Conservation (phyloP, 257 asterid species). For the Agastache rugosa region DNA sequence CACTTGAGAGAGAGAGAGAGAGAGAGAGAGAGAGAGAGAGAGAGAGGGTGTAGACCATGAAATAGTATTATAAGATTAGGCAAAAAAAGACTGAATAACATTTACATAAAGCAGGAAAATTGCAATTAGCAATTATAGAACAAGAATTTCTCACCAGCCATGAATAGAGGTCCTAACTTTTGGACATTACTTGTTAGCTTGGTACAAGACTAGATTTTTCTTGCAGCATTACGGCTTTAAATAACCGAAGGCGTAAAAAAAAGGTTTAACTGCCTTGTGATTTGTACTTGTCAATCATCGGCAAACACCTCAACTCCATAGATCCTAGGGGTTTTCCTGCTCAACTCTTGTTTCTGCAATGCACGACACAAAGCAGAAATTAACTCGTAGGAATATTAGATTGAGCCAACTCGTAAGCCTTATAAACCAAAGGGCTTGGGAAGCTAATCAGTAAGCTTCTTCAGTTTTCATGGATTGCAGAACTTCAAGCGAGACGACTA, state of each 20-base stretch:
- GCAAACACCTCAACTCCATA: conserved; percentile 24
- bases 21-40: not conserved
- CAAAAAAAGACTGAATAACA: not conserved
- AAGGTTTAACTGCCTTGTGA: conserved; percentile 7
- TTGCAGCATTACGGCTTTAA: conserved; percentile 12
- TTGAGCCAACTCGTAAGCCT: too few species aligned
- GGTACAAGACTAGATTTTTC: conserved; percentile 6
- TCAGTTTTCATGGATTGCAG: not conserved
- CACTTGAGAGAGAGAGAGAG: too few species aligned
- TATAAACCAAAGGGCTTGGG: too few species aligned
- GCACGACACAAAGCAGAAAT: not conserved
- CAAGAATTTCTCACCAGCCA: conserved; percentile 28
- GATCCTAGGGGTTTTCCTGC: conserved; percentile 32
- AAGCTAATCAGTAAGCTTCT: too few species aligned
- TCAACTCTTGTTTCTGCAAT: conserved; percentile 48
- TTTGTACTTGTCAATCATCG: conserved; percentile 16
- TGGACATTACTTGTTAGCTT: conserved; percentile 30
- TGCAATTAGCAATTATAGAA: conserved; percentile 6
- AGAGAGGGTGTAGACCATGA: not conserved
- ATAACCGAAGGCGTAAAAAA: conserved; percentile 19
- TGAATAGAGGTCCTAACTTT: conserved; percentile 24
- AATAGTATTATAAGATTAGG: conserved; percentile 1
- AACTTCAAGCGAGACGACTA: too few species aligned
- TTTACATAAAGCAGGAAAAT: not conserved
- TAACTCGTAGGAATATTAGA: too few species aligned